Percentiles rank a stretch among this genome's conserved stretches.
Conservation (phyloP, 495 filamentous ascomycete genomes). For the Aspergillus biplanus region DNA sequence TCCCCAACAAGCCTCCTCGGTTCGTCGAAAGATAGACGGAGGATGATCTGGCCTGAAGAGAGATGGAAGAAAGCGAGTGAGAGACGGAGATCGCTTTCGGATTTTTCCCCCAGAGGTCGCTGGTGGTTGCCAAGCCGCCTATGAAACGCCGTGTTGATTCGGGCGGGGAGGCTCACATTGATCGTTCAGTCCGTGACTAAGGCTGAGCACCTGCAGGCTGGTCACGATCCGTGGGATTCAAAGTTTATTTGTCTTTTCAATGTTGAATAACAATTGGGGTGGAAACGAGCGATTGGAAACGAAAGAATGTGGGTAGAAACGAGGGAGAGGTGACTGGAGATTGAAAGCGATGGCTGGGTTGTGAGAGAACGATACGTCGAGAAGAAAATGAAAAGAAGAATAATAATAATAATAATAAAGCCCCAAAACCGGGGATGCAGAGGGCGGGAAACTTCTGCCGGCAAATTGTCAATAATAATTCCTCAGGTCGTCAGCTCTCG, state of each 20-base stretch:
- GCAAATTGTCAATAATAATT: constrained; percentile 11
- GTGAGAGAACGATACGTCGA: constrained; percentile 1
- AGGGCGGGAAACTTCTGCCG: constrained; percentile 8
- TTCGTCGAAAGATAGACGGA: constrained; percentile 5
- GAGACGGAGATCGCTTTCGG: constrained; percentile 9
- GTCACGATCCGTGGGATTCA: constrained; percentile 1
- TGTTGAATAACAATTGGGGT: background rate
- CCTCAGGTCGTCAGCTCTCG: background rate
- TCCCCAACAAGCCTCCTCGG: constrained; percentile 17
- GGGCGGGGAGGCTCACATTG: constrained; percentile 29
- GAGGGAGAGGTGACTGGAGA: constrained; percentile 4
- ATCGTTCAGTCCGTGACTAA: constrained; percentile 21
- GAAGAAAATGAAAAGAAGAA: constrained; percentile 6
- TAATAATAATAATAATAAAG: constrained; percentile 9
- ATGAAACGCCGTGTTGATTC: constrained; percentile 26
- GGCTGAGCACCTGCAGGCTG: constrained; percentile 29
- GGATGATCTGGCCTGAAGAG: constrained; percentile 13
- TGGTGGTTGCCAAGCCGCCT: constrained; percentile 27
- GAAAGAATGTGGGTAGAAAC: constrained; percentile 12
- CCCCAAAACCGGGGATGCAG: constrained; percentile 13
- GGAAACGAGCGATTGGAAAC: constrained; percentile 9
- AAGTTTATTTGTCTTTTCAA: background rate
- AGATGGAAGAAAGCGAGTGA: constrained; percentile 9
- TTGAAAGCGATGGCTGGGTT: constrained; percentile 14
- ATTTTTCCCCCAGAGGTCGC: constrained; percentile 12